A percentile compares a stretch with the other conserved stretches of the same genome.
phyloP scores from a whole-genome alignment of 2,329 filamentous ascomycete genomes.

The Pyrenochaeta sp. region DNA sequence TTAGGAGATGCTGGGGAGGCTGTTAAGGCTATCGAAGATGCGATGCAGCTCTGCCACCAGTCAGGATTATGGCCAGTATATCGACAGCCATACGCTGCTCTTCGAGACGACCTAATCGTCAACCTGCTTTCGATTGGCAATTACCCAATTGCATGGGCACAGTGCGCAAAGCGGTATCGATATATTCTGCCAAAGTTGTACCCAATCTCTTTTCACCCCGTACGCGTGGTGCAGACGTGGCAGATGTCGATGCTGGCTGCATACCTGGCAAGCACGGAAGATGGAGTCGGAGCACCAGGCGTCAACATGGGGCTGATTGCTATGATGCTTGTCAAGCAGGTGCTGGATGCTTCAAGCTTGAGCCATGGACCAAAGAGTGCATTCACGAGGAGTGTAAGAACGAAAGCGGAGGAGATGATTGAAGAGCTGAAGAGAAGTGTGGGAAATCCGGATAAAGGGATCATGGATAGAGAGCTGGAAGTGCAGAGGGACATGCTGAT shows the following conservation, averaged over 20 bases:
- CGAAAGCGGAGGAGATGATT: conserved; percentile 48
- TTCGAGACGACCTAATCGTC: conserved; percentile 64
- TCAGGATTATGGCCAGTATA: conserved; percentile 57
- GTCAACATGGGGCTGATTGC: conserved; percentile 54
- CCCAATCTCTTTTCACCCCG: conserved; percentile 59
- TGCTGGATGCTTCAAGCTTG: conserved; percentile 48
- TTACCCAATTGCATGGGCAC: conserved; percentile 59
- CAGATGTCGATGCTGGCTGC: conserved; percentile 49
- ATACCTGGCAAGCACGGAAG: conserved; percentile 38
- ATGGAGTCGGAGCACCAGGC: conserved; percentile 35
- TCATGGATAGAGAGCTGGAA: conserved; percentile 35
- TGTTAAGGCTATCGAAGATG: conserved; percentile 47
- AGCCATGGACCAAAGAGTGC: conserved; percentile 55
- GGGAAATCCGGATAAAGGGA: conserved; percentile 28
- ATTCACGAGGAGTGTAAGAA: conserved; percentile 52
- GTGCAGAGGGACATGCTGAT: conserved; percentile 35
- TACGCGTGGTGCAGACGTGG: conserved; percentile 62
- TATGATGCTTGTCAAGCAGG: conserved; percentile 54
- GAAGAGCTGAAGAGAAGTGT: conserved; percentile 27
- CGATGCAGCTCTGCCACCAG: conserved; percentile 52
- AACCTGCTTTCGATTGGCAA: conserved; percentile 54
- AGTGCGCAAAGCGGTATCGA: conserved; percentile 62
- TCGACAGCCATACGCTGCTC: conserved; percentile 63
- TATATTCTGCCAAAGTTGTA: conserved; percentile 62
- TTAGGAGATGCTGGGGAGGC: conserved; percentile 38